Conservation (phyloP, 139 green algal genomes). For the Tetratostichococcus sp. region DNA sequence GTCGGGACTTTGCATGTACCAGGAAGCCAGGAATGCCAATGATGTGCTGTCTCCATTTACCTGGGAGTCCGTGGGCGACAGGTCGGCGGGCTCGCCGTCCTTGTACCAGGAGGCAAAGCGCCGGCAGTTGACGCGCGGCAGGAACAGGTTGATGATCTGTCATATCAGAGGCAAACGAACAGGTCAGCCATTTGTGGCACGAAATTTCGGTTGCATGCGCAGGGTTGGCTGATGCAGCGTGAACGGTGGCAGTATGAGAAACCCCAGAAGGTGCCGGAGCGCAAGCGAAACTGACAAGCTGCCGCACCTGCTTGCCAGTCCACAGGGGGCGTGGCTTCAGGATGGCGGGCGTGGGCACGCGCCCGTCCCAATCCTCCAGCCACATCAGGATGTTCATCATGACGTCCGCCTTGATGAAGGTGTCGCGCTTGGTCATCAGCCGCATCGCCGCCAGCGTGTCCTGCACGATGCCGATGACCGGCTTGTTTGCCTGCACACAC, state of each 20-base stretch:
- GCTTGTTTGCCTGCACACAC: constrained; percentile 82
- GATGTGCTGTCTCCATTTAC: constrained; percentile 23
- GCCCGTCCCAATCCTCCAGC: constrained; percentile 90
- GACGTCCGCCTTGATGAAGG: constrained; percentile 94
- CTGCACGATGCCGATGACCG: constrained; percentile 98
- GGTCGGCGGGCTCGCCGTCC: constrained; percentile 74
- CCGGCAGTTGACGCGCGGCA: constrained; percentile 81
- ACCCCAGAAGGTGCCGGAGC: too few relatives aligned
- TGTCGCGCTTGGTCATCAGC: constrained; percentile 96
- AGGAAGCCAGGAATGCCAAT: too few relatives aligned
- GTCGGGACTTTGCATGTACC: not conserved
- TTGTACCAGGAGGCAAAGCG: constrained; percentile 80
- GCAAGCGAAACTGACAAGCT: too few relatives aligned
- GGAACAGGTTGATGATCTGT: constrained; percentile 76
- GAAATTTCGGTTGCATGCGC: too few relatives aligned
- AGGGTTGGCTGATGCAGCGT: too few relatives aligned
- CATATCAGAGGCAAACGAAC: too few relatives aligned
- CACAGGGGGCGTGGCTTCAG: constrained; percentile 94
- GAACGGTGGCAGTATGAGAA: too few relatives aligned
- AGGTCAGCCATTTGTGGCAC: too few relatives aligned
- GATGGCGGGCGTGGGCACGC: constrained; percentile 86
- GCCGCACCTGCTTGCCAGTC: constrained; percentile 93
- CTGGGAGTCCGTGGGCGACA: constrained; percentile 82
- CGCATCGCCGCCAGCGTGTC: constrained; percentile 90
- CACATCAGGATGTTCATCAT: constrained; percentile 98